Conservation (phyloP, 495 filamentous ascomycete genomes). For the Podospora didyma region DNA sequence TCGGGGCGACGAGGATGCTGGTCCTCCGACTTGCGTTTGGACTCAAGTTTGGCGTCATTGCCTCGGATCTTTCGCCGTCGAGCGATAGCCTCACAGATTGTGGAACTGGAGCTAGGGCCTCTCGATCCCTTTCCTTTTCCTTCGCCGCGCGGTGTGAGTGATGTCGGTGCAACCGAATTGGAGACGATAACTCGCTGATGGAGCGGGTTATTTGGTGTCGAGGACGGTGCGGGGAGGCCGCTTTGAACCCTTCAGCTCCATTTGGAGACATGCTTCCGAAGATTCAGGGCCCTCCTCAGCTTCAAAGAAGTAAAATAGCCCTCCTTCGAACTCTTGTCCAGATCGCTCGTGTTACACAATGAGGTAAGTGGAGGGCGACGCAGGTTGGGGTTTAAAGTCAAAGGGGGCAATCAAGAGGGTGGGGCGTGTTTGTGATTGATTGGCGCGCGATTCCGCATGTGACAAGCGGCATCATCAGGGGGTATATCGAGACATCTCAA, state of each 20-base stretch:
- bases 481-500: not conserved
- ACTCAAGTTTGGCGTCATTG: constrained; percentile 38
- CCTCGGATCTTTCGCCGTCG: constrained; percentile 38
- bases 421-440: too few relatives aligned
- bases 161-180: constrained; percentile 44
- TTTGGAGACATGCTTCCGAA: constrained; percentile 31
- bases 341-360: constrained; percentile 9
- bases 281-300: too few relatives aligned
- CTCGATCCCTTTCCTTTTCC: constrained; percentile 27
- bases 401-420: not conserved
- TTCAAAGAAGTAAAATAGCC: too few relatives aligned
- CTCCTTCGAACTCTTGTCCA: not conserved
- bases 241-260: constrained; percentile 26
- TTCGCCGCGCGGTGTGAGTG: constrained; percentile 28
- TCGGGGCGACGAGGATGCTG: constrained; percentile 32
- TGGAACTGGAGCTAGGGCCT: constrained; percentile 31
- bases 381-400: not conserved
- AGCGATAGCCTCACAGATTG: constrained; percentile 30
- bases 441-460: too few relatives aligned
- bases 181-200: constrained; percentile 46
- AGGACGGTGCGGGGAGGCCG: constrained; percentile 36
- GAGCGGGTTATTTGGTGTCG: constrained; percentile 47
- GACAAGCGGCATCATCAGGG: not conserved
- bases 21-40: constrained; percentile 38
- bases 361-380: not conserved